These are phyloP conservation scores for Solanum gandarillasii DNA, from an alignment of 257 asterid species.

Conservation along the genomic window DNA sequence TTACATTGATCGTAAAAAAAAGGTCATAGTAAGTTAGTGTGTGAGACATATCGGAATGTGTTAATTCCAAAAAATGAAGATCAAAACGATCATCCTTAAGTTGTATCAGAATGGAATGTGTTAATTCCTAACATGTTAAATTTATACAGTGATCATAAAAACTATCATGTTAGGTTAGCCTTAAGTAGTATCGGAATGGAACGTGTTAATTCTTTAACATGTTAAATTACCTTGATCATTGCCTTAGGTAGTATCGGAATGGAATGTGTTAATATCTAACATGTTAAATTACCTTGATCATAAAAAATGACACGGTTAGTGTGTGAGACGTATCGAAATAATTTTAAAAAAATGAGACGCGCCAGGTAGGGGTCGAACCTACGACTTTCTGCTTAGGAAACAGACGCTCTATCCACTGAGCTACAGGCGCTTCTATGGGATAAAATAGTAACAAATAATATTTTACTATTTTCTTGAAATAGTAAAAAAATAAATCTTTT, in stretches of 20 bases:
- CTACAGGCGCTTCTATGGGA: slow-evolving; percentile 54
- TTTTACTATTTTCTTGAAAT: rapidly evolving
- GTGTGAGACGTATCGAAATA: neutral
- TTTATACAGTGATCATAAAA: neutral
- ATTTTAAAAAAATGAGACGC: slow-evolving; percentile 17
- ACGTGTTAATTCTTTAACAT: no score
- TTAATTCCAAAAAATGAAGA: neutral
- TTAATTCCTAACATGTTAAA: neutral
- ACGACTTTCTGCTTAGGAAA: slow-evolving; percentile 98
- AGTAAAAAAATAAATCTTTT: neutral
- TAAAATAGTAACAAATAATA: rapidly evolving
- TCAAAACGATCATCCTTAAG: neutral
- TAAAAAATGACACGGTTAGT: neutral
- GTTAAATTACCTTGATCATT: neutral
- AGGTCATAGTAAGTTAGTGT: neutral
- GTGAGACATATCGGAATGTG: neutral
- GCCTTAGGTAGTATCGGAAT: neutral
- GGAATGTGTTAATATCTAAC: neutral
- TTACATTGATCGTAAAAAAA: neutral
- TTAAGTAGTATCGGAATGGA: no score
- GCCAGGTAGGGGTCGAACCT: slow-evolving; percentile 99
- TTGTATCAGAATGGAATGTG: no score
- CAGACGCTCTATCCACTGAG: slow-evolving; percentile 99
- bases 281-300: neutral
- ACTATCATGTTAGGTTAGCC: no score